Percentiles rank a stretch among this genome's conserved stretches.
Evolutionary conservation across 768 basidiomycete genomes (phyloP).

Genomic region (Ephemerocybe angulata): DNA sequence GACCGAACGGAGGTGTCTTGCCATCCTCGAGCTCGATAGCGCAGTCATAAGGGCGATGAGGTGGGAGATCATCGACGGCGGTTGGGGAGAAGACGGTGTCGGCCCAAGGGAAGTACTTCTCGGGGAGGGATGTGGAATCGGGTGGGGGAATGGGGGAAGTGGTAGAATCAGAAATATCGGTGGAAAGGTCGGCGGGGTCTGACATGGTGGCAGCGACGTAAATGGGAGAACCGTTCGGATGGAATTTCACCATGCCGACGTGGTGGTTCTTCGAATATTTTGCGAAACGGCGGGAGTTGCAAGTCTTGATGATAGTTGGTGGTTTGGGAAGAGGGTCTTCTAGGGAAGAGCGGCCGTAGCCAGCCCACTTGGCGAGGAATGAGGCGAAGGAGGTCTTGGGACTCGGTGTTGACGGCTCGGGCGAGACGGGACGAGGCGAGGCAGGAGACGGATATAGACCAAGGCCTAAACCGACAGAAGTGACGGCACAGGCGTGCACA

Average conservation of each 20-base stretch:
- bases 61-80: constrained; percentile 4
- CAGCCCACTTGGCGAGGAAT: constrained; percentile 12
- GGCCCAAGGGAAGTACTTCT: constrained; percentile 1
- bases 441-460: constrained; percentile 17
- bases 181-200: background rate
- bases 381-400: constrained; percentile 3
- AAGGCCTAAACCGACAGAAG: constrained; percentile 23
- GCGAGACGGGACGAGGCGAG: constrained; percentile 4
- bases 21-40: constrained; percentile 10
- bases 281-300: constrained; percentile 14
- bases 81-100: constrained; percentile 1
- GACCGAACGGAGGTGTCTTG: constrained; percentile 9
- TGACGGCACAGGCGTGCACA: constrained; percentile 14
- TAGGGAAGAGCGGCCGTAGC: constrained; percentile 17
- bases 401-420: constrained; percentile 1
- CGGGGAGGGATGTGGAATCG: background rate
- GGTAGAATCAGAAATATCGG: constrained; percentile 1
- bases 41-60: constrained; percentile 8
- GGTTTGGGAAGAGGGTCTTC: constrained; percentile 3
- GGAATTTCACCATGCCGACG: constrained; percentile 5
- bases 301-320: constrained; percentile 14
- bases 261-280: constrained; percentile 16
- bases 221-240: constrained; percentile 13
- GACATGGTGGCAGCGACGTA: constrained; percentile 14
- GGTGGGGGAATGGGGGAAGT: background rate